These are phyloP conservation scores for Antarctomyces pellizariae DNA, from an alignment of 495 filamentous ascomycete species.

Conservation along the genomic window DNA sequence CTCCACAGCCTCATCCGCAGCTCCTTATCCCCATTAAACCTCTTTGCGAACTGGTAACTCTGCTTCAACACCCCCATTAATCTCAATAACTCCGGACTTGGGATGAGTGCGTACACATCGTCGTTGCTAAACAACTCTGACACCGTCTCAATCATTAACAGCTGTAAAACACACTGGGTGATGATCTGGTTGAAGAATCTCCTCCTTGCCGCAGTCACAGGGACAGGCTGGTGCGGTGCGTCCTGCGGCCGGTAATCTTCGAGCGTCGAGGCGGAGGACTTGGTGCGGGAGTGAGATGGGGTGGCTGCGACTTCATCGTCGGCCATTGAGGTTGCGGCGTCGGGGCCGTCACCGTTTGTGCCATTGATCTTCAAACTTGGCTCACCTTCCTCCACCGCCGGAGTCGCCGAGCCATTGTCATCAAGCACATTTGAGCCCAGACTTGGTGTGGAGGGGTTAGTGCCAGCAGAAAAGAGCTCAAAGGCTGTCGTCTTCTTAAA, in stretches of 20 bases:
- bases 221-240: conserved; percentile 65
- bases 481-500: conserved; percentile 88
- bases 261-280: conserved; percentile 27
- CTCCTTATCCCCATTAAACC: conserved; percentile 94
- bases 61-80: conserved; percentile 88
- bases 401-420: conserved; percentile 15
- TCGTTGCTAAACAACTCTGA: conserved; percentile 97
- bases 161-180: conserved; percentile 89
- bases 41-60: conserved; percentile 83
- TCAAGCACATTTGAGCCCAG: conserved; percentile 21
- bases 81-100: conserved; percentile 64
- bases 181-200: conserved; percentile 99
- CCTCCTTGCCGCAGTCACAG: conserved; percentile 79
- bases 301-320: conserved; percentile 13
- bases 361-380: conserved; percentile 43
- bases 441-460: conserved; percentile 26
- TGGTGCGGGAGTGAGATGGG: conserved; percentile 10
- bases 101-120: conserved; percentile 80
- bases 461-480: conserved; percentile 75
- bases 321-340: conserved; percentile 17
- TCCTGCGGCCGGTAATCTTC: conserved; percentile 71
- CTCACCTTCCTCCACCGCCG: conserved; percentile 18
- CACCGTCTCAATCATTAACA: conserved; percentile 98
- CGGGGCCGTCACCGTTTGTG: conserved; percentile 15
- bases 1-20: conserved; percentile 82